These are phyloP conservation scores for Vachellia pachyceras DNA, from an alignment of 306 rosid genomes.

Conservation along the genomic window DNA sequence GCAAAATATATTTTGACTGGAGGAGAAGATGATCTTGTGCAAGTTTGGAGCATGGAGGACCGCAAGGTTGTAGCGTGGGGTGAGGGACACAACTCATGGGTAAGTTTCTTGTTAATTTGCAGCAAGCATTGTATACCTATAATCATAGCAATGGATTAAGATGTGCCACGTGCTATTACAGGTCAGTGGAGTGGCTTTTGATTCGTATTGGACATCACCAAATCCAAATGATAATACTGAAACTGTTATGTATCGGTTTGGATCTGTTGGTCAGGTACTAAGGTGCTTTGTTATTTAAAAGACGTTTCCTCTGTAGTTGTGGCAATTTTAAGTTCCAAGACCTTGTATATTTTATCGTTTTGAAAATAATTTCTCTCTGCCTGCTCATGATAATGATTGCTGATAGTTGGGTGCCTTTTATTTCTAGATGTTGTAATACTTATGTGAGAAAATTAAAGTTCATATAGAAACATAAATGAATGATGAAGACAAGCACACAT, in stretches of 20 bases:
- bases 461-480: background rate
- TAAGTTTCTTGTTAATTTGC: constrained; percentile 49
- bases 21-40: constrained; percentile 98
- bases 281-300: background rate
- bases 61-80: constrained; percentile 99
- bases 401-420: constrained; percentile 6
- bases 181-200: constrained; percentile 99
- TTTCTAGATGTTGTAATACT: background rate
- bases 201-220: constrained; percentile 95
- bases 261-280: constrained; percentile 98
- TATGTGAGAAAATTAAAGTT: background rate
- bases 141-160: constrained; percentile 22
- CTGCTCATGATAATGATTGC: constrained; percentile 25
- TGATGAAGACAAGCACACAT: background rate
- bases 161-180: constrained; percentile 42
- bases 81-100: constrained; percentile 99
- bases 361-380: constrained; percentile 22
- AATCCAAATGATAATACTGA: constrained; percentile 76
- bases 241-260: constrained; percentile 84
- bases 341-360: constrained; percentile 4
- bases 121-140: constrained; percentile 18
- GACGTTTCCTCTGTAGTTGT: constrained; percentile 2
- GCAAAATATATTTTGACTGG: constrained; percentile 96
- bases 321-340: constrained; percentile 1
- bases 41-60: constrained; percentile 99